Conservation (phyloP, 1,284 basidiomycete species). For the Meripilus lineatus region DNA sequence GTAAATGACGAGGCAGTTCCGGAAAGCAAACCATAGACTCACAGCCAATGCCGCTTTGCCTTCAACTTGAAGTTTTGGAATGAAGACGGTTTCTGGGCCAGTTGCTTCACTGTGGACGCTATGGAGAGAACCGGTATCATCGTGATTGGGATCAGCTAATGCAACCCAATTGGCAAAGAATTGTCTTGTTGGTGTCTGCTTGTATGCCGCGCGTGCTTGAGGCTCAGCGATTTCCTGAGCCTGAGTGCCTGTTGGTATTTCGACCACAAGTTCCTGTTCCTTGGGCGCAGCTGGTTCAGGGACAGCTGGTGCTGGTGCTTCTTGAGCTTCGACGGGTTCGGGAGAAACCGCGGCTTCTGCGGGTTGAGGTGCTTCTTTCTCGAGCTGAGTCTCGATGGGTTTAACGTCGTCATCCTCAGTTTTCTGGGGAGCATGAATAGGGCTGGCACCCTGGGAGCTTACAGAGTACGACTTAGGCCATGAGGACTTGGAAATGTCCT, state of each 20-base stretch:
- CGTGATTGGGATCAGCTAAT: too few species aligned
- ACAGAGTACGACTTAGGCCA: slow-evolving; percentile 9
- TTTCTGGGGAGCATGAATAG: slow-evolving; percentile 16
- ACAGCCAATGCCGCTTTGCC: not conserved
- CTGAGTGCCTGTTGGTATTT: too few species aligned
- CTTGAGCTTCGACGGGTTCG: not conserved
- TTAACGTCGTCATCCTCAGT: slow-evolving; percentile 18
- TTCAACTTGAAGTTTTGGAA: too few species aligned
- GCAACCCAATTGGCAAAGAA: too few species aligned
- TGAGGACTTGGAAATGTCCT: slow-evolving; percentile 4
- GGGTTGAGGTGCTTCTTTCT: slow-evolving; percentile 8
- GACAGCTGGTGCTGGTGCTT: not conserved
- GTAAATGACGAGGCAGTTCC: not conserved
- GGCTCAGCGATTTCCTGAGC: too few species aligned
- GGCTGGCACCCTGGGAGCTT: slow-evolving; percentile 15
- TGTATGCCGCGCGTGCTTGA: too few species aligned
- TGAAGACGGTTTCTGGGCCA: too few species aligned
- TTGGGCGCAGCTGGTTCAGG: not conserved
- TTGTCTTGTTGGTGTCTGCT: too few species aligned
- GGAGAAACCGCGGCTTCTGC: slow-evolving; percentile 9
- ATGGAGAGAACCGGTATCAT: too few species aligned
- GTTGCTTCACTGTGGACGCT: too few species aligned
- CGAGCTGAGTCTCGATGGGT: slow-evolving; percentile 15
- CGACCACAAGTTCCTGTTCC: too few species aligned
- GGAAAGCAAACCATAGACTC: not conserved